Conservation (phyloP, 768 basidiomycete genomes). For the Auriculariales sp. region DNA sequence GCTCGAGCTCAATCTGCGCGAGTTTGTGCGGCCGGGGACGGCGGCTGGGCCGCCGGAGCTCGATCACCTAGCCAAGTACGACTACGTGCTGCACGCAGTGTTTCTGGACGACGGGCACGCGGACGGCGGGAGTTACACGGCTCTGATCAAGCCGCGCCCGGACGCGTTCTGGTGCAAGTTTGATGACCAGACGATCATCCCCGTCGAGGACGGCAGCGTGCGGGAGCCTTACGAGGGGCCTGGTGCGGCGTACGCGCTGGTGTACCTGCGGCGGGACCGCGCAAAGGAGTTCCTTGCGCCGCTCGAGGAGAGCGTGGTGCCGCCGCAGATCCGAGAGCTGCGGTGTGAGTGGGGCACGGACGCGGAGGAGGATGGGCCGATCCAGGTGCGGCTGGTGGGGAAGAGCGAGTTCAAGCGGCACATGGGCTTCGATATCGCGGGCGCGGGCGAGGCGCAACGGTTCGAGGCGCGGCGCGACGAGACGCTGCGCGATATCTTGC, state of each 20-base stretch:
- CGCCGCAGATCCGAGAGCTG: background rate
- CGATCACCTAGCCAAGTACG: background rate
- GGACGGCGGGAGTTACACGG: background rate
- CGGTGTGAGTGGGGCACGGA: background rate
- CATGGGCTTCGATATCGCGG: background rate
- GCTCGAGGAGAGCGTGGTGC: background rate
- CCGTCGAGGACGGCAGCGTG: background rate
- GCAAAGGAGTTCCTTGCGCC: background rate
- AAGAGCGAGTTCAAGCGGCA: background rate
- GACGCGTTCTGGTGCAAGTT: conserved; percentile 2
- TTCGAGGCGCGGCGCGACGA: background rate
- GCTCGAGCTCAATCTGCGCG: background rate
- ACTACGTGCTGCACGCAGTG: background rate
- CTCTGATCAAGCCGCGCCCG: background rate
- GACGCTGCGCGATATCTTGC: background rate
- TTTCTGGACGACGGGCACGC: background rate
- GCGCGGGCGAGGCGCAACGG: background rate
- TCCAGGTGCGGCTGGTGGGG: background rate
- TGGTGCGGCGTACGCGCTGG: background rate
- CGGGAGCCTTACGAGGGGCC: background rate
- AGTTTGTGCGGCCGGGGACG: background rate
- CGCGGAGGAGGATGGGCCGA: background rate
- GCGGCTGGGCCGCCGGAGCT: background rate
- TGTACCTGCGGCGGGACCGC: background rate
- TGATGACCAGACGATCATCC: background rate